A percentile compares a stretch with the other conserved stretches of the same genome.
Conservation (phyloP, 768 basidiomycete species). For the Hydnum rufescens region DNA sequence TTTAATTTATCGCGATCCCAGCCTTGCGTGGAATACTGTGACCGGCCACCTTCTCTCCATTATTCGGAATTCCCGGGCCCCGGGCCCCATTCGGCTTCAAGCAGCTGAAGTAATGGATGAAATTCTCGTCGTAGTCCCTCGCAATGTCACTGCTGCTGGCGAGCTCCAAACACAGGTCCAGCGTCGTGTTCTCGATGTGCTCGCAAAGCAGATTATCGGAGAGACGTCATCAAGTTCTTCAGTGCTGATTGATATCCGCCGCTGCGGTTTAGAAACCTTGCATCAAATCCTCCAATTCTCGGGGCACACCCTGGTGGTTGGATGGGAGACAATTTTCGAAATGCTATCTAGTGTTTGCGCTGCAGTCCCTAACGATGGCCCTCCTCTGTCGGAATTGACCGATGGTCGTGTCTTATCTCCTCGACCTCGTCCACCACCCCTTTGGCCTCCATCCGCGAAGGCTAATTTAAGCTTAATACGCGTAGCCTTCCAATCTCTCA, state of each 20-base stretch:
- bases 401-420: conserved; percentile 1
- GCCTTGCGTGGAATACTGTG: conserved; percentile 68
- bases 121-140: conserved; percentile 56
- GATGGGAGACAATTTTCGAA: conserved; percentile 86
- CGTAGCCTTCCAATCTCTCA: conserved; percentile 85
- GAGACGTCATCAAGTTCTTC: conserved; percentile 26
- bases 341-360: conserved; percentile 82
- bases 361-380: conserved; percentile 18
- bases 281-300: conserved; percentile 81
- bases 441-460: conserved; percentile 19
- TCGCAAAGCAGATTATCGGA: conserved; percentile 48
- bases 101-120: conserved; percentile 77
- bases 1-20: conserved; percentile 62
- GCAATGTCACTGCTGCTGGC: conserved; percentile 37
- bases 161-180: conserved; percentile 56
- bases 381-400: conserved; percentile 23
- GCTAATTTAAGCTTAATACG: conserved; percentile 61
- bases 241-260: conserved; percentile 51
- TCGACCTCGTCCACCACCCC: conserved; percentile 20
- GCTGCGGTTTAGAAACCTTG: conserved; percentile 76
- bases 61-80: conserved; percentile 46
- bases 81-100: conserved; percentile 60
- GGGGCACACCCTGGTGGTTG: conserved; percentile 77
- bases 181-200: conserved; percentile 63
- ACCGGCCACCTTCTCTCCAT: conserved; percentile 65